Base-by-base conservation (phyloP, 2,329 filamentous ascomycete genomes). In the Fusarium staphyleae region DNA sequence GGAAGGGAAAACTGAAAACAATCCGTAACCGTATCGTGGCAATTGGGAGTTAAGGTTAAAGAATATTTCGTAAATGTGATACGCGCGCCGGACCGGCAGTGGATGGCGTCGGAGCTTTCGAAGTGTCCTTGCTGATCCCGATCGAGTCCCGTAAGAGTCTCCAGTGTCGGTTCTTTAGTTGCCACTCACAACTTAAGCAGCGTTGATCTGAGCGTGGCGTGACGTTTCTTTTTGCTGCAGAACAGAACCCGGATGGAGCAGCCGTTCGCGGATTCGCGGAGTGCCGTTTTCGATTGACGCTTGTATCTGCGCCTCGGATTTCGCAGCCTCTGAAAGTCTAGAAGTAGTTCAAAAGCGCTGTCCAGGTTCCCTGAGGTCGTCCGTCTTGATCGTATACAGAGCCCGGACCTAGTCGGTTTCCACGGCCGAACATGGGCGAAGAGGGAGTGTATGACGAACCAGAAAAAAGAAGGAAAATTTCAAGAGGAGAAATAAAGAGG, bases 81-180 rank as follows among this genome's bases (percentile, higher is more conserved):
- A 42, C 50, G 52, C 52, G 48, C 49, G 62, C 53, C 41, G 58
- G 47, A 55, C 58, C 42, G 51, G 57, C 40, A 48, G 45, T 19
- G 33, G 59, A 35, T 35, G 52, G 55, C 57, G 47, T 29, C 34
- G 43, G 46, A 43, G 46, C 30, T 57, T 35, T 62, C 44, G 48
- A 48, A 33, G 37, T 34, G 35, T 16, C n/a, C 30, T 50, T 40
- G 50, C 30, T 51, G 46, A 54, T 50, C 45, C 33, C 43, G 51
- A 60, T 52, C 55, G 52, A 48, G 28, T 28, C 15, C 37, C 42
- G 19, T 24, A 10, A 14, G 30, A 37, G 41, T 40, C 33, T 46
- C 32, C 47, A 44, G 36, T n/a, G 24, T 48, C 35, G 14, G n/a
- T 28, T 41, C 43, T 34, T 48, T 43, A 30, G 29, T 48, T 32